A percentile compares a stretch with the other conserved stretches of the same genome.
These are phyloP conservation scores for Fusarium lateritium DNA, from an alignment of 2,329 filamentous ascomycete genomes.

Conservation along the genomic window DNA sequence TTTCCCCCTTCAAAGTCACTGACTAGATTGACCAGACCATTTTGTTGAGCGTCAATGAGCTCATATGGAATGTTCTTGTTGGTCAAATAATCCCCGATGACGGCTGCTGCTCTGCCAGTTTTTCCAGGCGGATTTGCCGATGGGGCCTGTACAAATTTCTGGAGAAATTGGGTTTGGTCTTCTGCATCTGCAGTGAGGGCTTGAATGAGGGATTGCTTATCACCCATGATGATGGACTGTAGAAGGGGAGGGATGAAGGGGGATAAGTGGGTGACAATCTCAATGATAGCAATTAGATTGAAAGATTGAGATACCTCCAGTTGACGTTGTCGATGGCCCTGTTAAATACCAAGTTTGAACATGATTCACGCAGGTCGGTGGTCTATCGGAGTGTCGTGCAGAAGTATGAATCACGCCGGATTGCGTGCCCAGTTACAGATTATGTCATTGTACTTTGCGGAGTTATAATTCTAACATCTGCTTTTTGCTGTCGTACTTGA, in stretches of 20 bases:
- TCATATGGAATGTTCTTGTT: background rate
- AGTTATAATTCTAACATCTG: background rate
- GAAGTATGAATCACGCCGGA: background rate
- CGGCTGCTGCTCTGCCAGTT: background rate
- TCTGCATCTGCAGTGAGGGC: background rate
- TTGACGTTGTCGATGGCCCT: background rate
- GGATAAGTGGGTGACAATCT: too few relatives aligned
- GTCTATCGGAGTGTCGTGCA: background rate
- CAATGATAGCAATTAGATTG: too few relatives aligned
- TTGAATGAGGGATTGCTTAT: background rate
- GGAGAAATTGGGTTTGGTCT: slow-evolving; percentile 1
- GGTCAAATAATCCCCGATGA: background rate
- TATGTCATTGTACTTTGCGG: background rate
- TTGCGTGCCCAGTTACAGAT: background rate
- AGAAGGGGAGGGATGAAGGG: background rate
- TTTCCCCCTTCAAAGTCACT: slow-evolving; percentile 9
- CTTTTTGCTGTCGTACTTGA: background rate
- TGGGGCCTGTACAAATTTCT: background rate
- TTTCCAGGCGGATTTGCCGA: slow-evolving; percentile 4
- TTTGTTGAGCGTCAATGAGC: background rate
- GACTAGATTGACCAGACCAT: background rate
- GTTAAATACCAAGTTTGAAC: background rate
- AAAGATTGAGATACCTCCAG: too few relatives aligned
- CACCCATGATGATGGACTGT: background rate
- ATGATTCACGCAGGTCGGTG: background rate